Conservation (phyloP, 2,329 filamentous ascomycete species). For the Knoxdaviesia capensis region DNA sequence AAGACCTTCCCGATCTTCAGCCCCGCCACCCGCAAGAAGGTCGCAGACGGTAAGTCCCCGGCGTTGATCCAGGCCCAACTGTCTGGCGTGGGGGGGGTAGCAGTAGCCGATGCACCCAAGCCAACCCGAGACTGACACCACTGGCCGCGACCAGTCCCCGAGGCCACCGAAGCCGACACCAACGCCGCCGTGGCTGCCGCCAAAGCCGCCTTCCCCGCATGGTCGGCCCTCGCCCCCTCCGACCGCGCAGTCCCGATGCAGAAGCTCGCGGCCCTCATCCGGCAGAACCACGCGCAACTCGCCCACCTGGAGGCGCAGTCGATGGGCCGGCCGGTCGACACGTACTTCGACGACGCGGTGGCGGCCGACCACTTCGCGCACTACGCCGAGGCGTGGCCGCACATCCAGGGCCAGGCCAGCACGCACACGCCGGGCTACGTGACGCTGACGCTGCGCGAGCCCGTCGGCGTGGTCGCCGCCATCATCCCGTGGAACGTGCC, state of each 20-base stretch:
- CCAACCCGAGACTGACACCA: no score
- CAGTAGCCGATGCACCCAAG: no score
- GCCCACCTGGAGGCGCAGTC: conserved; percentile 22
- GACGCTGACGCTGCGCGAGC: conserved; percentile 25
- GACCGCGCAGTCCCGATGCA: conserved; percentile 20
- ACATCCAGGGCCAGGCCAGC: conserved; percentile 20
- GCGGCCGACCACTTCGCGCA: conserved; percentile 17
- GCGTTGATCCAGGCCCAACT: no score
- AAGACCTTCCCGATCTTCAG: conserved; percentile 8
- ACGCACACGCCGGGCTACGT: conserved; percentile 26
- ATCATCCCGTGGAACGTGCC: conserved; percentile 40
- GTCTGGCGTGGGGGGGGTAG: no score
- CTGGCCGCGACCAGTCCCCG: conserved; percentile 13
- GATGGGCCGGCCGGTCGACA: conserved; percentile 21
- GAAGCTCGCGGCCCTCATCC: conserved; percentile 23
- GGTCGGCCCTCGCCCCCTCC: conserved; percentile 18
- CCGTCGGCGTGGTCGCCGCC: conserved; percentile 27
- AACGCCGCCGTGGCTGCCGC: conserved; percentile 26
- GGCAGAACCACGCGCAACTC: conserved; percentile 18
- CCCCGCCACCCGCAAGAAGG: conserved; percentile 8
- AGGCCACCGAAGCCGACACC: conserved; percentile 25
- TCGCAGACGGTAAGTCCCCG: conserved; percentile 7
- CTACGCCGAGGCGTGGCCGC: conserved; percentile 20
- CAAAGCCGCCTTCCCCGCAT: conserved; percentile 23
- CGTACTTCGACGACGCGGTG: conserved; percentile 16